A percentile compares a stretch with the other conserved stretches of the same genome.
Evolutionary conservation across 495 filamentous ascomycete species (phyloP).

Genomic region (Aspergillus indologenus): DNA sequence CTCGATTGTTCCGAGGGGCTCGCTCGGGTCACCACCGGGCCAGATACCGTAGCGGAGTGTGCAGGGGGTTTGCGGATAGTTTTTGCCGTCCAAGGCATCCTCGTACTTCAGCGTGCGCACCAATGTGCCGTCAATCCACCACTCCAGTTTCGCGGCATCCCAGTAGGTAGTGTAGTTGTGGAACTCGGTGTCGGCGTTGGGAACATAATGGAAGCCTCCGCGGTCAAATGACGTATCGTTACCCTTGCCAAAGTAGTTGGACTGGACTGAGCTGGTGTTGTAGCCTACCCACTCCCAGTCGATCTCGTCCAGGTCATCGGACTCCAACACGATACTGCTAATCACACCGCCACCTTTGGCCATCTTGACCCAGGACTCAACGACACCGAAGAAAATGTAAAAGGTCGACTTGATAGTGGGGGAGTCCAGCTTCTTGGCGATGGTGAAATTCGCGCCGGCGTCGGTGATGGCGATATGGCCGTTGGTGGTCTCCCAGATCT

Average conservation of each 20-base stretch:
- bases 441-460: conserved; percentile 65
- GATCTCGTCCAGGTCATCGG: conserved; percentile 90
- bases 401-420: conserved; percentile 72
- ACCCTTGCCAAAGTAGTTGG: conserved; percentile 94
- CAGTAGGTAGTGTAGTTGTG: conserved; percentile 92
- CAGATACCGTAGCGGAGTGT: conserved; percentile 81
- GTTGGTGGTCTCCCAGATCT: conserved; percentile 63
- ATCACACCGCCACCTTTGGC: conserved; percentile 72
- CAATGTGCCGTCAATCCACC: conserved; percentile 71
- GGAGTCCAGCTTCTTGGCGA: conserved; percentile 62
- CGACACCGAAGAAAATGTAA: conserved; percentile 81
- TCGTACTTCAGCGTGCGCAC: conserved; percentile 61
- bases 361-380: conserved; percentile 68
- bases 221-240: conserved; percentile 69
- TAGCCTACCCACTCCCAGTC: conserved; percentile 71
- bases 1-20: conserved; percentile 57
- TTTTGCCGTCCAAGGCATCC: conserved; percentile 56
- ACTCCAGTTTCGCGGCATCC: conserved; percentile 71
- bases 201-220: conserved; percentile 59
- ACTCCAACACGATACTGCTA: conserved; percentile 81
- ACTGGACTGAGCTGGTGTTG: conserved; percentile 64
- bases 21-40: conserved; percentile 76
- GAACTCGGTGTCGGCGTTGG: conserved; percentile 60
- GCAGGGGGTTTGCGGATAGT: conserved; percentile 92
- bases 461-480: conserved; percentile 54